These are phyloP conservation scores for Cercospora sp. DNA, from an alignment of 2,329 filamentous ascomycete genomes.

Conservation along the genomic window DNA sequence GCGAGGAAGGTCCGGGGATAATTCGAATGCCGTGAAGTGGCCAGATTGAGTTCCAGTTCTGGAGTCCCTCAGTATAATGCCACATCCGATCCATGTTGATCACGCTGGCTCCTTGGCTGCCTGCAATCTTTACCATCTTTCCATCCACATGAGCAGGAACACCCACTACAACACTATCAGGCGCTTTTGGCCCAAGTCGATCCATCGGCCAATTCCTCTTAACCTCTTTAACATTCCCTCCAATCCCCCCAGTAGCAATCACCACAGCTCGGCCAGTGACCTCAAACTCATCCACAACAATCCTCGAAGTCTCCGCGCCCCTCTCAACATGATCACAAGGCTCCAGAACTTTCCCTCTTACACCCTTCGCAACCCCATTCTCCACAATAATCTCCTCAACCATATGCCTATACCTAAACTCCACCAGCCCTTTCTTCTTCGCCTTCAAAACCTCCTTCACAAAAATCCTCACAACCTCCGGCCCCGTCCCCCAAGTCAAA, in stretches of 20 bases:
- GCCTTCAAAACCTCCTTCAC: not conserved
- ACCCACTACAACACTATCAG: not conserved
- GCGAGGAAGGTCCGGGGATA: not conserved
- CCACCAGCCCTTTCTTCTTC: not conserved
- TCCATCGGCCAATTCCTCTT: constrained; percentile 1
- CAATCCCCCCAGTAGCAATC: not conserved
- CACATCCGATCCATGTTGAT: constrained; percentile 6
- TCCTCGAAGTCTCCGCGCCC: not conserved
- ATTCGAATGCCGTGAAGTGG: not conserved
- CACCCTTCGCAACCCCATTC: not conserved
- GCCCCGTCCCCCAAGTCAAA: constrained; percentile 2
- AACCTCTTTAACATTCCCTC: not conserved
- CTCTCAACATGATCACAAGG: not conserved
- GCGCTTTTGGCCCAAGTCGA: not conserved
- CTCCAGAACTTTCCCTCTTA: not conserved
- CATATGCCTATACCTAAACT: constrained; percentile 1
- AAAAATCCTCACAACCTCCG: constrained; percentile 2
- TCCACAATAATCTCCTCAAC: constrained; percentile 4
- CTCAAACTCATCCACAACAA: not conserved
- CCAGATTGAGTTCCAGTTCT: constrained; percentile 4
- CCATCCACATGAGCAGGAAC: not conserved
- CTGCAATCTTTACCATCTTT: not conserved
- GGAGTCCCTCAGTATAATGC: constrained; percentile 3
- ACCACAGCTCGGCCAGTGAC: not conserved
- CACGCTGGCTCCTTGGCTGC: not conserved